These are phyloP conservation scores for Lanmaoa rubissima DNA, from an alignment of 768 basidiomycete species.

Conservation along the genomic window DNA sequence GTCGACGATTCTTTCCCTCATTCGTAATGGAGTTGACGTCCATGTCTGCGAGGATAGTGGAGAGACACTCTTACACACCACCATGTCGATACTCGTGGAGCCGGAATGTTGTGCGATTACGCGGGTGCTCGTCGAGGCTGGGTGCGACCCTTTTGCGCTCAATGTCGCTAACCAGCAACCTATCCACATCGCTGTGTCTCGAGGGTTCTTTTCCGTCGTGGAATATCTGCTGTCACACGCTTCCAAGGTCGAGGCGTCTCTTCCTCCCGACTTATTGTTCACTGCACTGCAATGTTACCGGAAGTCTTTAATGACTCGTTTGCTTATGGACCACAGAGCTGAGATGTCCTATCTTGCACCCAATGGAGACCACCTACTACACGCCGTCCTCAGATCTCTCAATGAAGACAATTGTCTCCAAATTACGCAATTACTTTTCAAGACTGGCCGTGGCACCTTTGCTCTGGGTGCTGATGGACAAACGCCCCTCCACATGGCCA, in stretches of 20 bases:
- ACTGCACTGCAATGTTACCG: fast-evolving
- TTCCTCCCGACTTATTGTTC: too few species aligned
- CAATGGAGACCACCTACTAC: background rate
- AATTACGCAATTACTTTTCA: background rate
- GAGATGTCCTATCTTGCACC: background rate
- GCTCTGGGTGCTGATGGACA: too few species aligned
- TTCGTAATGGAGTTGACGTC: background rate
- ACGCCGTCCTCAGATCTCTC: background rate
- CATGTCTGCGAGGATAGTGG: background rate
- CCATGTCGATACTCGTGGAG: background rate
- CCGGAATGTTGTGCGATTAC: background rate
- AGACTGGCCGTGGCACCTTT: background rate
- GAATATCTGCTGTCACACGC: too few species aligned
- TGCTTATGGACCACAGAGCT: background rate
- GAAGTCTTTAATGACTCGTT: background rate
- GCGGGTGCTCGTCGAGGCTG: background rate
- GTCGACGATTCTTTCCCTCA: background rate
- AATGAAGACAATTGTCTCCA: background rate
- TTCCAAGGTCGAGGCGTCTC: too few species aligned
- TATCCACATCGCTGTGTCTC: background rate
- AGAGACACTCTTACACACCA: background rate
- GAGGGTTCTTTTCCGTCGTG: background rate
- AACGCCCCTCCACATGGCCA: background rate
- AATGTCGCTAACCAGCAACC: background rate
- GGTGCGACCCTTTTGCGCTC: background rate